Percentiles rank a stretch among this genome's conserved stretches.
Conservation (phyloP, 129 eudicot species). For the Rutidosis leptorrhynchoides region DNA sequence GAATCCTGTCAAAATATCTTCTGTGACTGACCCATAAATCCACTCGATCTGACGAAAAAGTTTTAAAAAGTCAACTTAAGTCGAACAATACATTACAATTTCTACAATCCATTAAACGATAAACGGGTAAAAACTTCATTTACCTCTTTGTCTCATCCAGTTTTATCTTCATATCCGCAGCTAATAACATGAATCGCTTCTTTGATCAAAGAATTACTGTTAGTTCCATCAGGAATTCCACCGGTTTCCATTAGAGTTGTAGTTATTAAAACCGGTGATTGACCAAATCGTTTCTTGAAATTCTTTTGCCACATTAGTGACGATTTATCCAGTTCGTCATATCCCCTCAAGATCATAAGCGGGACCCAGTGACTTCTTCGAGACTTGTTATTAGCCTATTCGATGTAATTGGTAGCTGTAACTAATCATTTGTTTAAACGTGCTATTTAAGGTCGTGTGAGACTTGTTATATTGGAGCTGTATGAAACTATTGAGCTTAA, state of each 20-base stretch:
- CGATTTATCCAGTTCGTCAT: constrained; percentile 89
- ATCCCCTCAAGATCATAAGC: constrained; percentile 82
- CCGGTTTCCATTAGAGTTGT: constrained; percentile 92
- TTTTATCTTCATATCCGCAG: constrained; percentile 91
- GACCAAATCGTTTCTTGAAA: constrained; percentile 90
- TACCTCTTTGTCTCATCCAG: constrained; percentile 99
- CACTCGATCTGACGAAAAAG: constrained; percentile 73
- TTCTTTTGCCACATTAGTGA: constrained; percentile 95
- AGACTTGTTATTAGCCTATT: too few species aligned
- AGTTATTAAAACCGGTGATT: constrained; percentile 90
- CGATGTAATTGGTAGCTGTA: too few species aligned
- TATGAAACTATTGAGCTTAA: too few species aligned
- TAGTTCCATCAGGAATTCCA: constrained; percentile 88
- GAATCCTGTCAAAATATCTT: constrained; percentile 95
- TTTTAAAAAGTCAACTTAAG: not conserved
- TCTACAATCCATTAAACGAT: not conserved
- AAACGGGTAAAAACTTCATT: not conserved
- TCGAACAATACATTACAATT: not conserved
- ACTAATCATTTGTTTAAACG: too few species aligned
- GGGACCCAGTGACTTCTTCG: constrained; percentile 61
- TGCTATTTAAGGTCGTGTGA: too few species aligned
- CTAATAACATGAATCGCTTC: constrained; percentile 99
- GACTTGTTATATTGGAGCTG: too few species aligned
- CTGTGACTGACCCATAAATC: constrained; percentile 95
- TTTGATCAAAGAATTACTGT: constrained; percentile 63